Evolutionary conservation across 306 rosid species (phyloP).

Genomic region (Herpetospermum pedunculosum): DNA sequence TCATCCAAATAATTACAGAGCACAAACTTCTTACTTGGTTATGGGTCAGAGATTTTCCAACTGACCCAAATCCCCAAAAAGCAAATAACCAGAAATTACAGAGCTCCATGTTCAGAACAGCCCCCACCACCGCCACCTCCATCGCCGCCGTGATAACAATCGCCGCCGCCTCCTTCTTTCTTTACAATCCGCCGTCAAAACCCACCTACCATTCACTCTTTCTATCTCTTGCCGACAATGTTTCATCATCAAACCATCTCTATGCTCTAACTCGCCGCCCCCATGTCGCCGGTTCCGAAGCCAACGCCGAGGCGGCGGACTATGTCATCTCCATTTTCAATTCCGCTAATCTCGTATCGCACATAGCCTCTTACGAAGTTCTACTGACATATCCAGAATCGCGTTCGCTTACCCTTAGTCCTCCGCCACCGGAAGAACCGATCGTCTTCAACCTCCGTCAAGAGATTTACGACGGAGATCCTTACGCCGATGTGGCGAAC

Average conservation of each 20-base stretch:
- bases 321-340: slow-evolving; percentile 34
- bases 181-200: slow-evolving; percentile 24
- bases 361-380: slow-evolving; percentile 33
- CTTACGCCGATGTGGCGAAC: slow-evolving; percentile 37
- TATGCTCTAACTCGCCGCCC: slow-evolving; percentile 45
- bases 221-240: slow-evolving; percentile 34
- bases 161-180: slow-evolving; percentile 19
- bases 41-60: background rate
- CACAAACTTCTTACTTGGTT: background rate
- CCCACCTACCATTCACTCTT: slow-evolving; percentile 48
- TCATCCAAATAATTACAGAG: background rate
- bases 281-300: slow-evolving; percentile 46
- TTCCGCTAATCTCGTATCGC: slow-evolving; percentile 30
- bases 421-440: slow-evolving; percentile 21
- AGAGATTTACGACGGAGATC: slow-evolving; percentile 36
- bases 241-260: slow-evolving; percentile 40
- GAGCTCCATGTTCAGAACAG: slow-evolving; percentile 18
- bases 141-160: slow-evolving; percentile 21
- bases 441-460: slow-evolving; percentile 22
- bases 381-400: slow-evolving; percentile 38
- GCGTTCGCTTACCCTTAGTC: slow-evolving; percentile 27
- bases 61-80: background rate
- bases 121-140: background rate
- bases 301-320: slow-evolving; percentile 51
- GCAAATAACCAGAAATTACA: background rate